phyloP scores from a whole-genome alignment of 805 yeast genomes.

The Ogataea naganishii region DNA sequence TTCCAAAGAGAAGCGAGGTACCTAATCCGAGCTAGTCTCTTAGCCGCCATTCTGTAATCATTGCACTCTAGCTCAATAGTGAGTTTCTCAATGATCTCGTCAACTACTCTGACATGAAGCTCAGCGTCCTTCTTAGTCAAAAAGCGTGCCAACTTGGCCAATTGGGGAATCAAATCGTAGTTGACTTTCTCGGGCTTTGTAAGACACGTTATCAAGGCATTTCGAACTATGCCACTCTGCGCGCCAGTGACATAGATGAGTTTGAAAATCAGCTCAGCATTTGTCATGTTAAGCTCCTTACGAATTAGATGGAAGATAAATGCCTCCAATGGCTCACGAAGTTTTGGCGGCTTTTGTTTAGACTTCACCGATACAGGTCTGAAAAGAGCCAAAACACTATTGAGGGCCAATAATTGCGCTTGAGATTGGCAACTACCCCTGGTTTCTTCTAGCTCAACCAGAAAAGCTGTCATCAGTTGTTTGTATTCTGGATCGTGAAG shows the following conservation, averaged over 20 bases:
- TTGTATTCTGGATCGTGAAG: conserved; percentile 47
- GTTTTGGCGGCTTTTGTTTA: conserved; percentile 15
- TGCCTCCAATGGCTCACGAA: conserved; percentile 32
- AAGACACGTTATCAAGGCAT: conserved; percentile 31
- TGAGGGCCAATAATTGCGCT: conserved; percentile 46
- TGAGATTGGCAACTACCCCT: conserved; percentile 41
- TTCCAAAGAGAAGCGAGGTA: conserved; percentile 54
- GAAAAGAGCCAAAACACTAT: no score
- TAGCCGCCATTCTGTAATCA: conserved; percentile 49
- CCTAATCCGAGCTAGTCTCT: conserved; percentile 50
- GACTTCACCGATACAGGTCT: conserved; percentile 44
- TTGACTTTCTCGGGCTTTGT: conserved; percentile 52
- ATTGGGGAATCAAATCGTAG: conserved; percentile 41
- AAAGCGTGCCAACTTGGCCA: conserved; percentile 39
- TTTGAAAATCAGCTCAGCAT: conserved; percentile 24
- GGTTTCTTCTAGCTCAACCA: conserved; percentile 43
- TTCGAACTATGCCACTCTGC: conserved; percentile 26
- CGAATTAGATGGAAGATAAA: conserved; percentile 44
- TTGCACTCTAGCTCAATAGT: conserved; percentile 58
- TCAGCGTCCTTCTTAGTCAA: conserved; percentile 26
- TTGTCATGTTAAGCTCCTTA: conserved; percentile 35
- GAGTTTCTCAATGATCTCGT: conserved; percentile 56
- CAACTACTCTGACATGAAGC: conserved; percentile 42
- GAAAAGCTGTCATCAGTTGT: conserved; percentile 54
- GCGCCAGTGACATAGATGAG: conserved; percentile 39